phyloP scores from a whole-genome alignment of 768 basidiomycete species.

The Tremella yokohamensis region DNA sequence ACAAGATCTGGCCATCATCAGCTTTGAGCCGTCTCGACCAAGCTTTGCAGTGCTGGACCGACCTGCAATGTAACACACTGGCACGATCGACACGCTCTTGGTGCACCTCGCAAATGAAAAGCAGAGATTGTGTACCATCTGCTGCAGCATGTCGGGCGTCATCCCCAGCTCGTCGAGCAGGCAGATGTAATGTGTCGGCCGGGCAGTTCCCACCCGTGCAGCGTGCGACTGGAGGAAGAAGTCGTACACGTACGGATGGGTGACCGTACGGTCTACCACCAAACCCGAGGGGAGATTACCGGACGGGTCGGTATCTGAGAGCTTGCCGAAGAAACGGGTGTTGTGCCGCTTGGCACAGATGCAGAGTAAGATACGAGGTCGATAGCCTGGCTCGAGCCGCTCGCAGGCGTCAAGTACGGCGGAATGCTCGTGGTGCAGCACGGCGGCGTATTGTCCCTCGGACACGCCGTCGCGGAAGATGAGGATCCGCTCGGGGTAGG shows the following conservation, averaged over 20 bases:
- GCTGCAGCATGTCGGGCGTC: conserved; percentile 45
- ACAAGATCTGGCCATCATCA: conserved; percentile 35
- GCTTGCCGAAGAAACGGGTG: conserved; percentile 45
- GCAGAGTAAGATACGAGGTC: conserved; percentile 37
- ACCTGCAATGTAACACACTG: conserved; percentile 49
- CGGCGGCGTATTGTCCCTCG: conserved; percentile 49
- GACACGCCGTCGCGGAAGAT: conserved; percentile 51
- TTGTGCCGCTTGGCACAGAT: conserved; percentile 49
- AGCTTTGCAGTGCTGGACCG: conserved; percentile 5
- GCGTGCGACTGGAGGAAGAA: conserved; percentile 50
- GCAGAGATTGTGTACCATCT: conserved; percentile 41
- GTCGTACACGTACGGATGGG: conserved; percentile 48
- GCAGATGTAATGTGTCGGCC: conserved; percentile 49
- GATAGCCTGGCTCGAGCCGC: conserved; percentile 23
- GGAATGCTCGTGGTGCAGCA: conserved; percentile 43
- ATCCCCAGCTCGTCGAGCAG: conserved; percentile 42
- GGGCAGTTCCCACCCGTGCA: conserved; percentile 48
- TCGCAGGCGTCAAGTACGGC: conserved; percentile 43
- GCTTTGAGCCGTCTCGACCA: not conserved
- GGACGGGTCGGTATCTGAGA: conserved; percentile 32
- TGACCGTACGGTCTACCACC: conserved; percentile 43
- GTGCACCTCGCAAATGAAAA: conserved; percentile 48
- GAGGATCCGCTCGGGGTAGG: conserved; percentile 42
- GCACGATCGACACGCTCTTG: conserved; percentile 45
- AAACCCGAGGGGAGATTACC: conserved; percentile 45